Conservation (phyloP, 2,329 filamentous ascomycete species). For the Aspergillus sp. region DNA sequence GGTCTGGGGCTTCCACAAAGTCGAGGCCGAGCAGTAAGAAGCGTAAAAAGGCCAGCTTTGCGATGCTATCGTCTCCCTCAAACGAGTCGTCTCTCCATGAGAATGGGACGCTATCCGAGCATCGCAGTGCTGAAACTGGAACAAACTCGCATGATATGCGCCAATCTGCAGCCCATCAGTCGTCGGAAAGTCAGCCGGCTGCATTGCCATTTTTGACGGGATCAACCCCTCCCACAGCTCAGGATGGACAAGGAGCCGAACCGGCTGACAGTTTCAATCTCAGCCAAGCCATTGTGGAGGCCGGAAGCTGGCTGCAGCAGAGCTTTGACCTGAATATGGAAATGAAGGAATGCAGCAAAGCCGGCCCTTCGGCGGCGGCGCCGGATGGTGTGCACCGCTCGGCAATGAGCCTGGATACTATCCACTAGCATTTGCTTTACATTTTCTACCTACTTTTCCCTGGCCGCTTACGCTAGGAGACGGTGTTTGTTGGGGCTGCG, state of each 20-base stretch:
- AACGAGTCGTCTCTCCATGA: background rate
- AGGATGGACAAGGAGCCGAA: constrained; percentile 26
- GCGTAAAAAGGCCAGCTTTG: constrained; percentile 14
- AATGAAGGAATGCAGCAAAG: constrained; percentile 10
- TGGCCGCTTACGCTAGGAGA: too few relatives aligned
- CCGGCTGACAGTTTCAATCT: constrained; percentile 33
- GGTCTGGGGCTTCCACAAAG: constrained; percentile 3
- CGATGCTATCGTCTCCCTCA: constrained; percentile 4
- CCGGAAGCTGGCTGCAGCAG: constrained; percentile 37
- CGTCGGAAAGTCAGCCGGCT: constrained; percentile 6
- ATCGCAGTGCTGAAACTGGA: background rate
- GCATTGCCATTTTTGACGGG: constrained; percentile 23
- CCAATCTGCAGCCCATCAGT: constrained; percentile 2
- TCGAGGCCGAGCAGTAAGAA: constrained; percentile 6
- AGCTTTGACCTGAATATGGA: constrained; percentile 35
- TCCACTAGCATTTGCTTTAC: background rate
- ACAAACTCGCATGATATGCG: background rate
- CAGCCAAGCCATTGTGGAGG: constrained; percentile 36
- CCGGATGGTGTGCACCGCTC: constrained; percentile 3
- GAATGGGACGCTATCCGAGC: background rate
- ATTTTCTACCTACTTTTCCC: background rate
- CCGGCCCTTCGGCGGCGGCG: constrained; percentile 7
- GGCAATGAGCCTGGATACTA: constrained; percentile 10
- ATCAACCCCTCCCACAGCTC: constrained; percentile 22
- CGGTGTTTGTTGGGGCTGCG: background rate